Evolutionary conservation across 208 protist species (phyloP), one percentile per base, ranked within the genome.

Genomic region (Crithidia brevicula): DNA sequence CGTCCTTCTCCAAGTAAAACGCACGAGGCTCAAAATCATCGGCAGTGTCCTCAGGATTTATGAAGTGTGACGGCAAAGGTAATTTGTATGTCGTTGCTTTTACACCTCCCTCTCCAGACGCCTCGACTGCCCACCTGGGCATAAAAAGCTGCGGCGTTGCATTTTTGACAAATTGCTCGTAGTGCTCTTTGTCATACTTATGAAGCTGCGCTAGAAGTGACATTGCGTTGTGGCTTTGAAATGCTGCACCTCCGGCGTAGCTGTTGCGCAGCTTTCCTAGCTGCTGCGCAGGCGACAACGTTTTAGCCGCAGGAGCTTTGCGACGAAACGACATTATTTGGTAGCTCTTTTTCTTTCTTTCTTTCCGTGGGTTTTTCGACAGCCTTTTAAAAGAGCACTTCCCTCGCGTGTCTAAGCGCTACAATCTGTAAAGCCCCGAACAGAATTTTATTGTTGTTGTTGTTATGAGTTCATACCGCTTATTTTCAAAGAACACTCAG

Each of bases 191-290:
- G 42, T 93, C 64, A 46, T 84, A 31, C n/a, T 81, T 62, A 43
- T 89, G 69, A 25, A 93, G 53, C 52, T 92, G 83, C 3, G 76
- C 70, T 10, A 91, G 56, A 25, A 96, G 64, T n/a, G 69, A 61
- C 42, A 90, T 72, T 20, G 87, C 77, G 76, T 96, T 90, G 77
- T 94, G 87, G n/a, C 74, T 67, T 51, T 96, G 88, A 72, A 96
- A 96, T n/a, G 80, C 68, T 28, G 89, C 45, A 28, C 65, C 65
- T 28, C 78, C 70, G 13, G 77, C 59, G 15, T 40, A 64, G 10
- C 65, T 64, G 72, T 94, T 96, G 34, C 79, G 85, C 4, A 93
- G 49, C 38, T 85, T 82, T 15, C 77, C 67, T 11, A 96, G 77
- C 63, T 88, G 83, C 50, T 89, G 85, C 18, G 73, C 36, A 1